A percentile compares a stretch with the other conserved stretches of the same genome.
phyloP scores from a whole-genome alignment of 768 basidiomycete species.

The Grammothele lineata region DNA sequence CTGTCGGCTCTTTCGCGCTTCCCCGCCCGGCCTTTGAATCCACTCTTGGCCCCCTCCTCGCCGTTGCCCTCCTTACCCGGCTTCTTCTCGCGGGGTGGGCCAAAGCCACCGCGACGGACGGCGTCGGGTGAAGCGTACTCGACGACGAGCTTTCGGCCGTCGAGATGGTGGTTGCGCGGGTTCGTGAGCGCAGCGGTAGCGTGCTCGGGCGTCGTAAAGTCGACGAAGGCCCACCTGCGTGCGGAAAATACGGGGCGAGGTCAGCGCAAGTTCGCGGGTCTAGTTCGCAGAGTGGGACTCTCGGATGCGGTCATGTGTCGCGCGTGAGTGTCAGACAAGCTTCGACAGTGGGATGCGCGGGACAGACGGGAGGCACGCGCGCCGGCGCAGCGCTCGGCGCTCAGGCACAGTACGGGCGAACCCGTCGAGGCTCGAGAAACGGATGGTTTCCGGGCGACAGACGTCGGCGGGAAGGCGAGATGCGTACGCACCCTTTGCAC shows the following conservation, averaged over 20 bases:
- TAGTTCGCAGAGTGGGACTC: no score
- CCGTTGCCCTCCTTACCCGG: neutral
- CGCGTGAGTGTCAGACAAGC: no score
- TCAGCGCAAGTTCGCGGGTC: neutral
- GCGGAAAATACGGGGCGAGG: neutral
- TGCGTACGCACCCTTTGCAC: slow-evolving; percentile 84
- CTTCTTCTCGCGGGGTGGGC: slow-evolving; percentile 10
- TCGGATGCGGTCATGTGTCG: no score
- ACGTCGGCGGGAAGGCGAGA: neutral
- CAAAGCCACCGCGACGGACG: slow-evolving; percentile 70
- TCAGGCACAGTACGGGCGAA: no score
- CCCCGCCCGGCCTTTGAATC: no score
- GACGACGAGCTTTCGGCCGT: slow-evolving; percentile 81
- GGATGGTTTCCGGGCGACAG: no score
- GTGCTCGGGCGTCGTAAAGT: slow-evolving; percentile 74
- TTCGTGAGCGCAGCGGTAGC: slow-evolving; percentile 83
- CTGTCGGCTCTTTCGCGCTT: slow-evolving; percentile 2
- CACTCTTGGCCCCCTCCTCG: neutral
- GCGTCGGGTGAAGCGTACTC: slow-evolving; percentile 90
- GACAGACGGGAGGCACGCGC: no score
- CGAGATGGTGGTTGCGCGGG: slow-evolving; percentile 76
- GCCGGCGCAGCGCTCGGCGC: no score
- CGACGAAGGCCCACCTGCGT: slow-evolving; percentile 87
- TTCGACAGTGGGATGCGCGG: no score
- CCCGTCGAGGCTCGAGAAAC: no score